Evolutionary conservation across 306 rosid genomes (phyloP).

Genomic region (Oxytropis ochrocephala): DNA sequence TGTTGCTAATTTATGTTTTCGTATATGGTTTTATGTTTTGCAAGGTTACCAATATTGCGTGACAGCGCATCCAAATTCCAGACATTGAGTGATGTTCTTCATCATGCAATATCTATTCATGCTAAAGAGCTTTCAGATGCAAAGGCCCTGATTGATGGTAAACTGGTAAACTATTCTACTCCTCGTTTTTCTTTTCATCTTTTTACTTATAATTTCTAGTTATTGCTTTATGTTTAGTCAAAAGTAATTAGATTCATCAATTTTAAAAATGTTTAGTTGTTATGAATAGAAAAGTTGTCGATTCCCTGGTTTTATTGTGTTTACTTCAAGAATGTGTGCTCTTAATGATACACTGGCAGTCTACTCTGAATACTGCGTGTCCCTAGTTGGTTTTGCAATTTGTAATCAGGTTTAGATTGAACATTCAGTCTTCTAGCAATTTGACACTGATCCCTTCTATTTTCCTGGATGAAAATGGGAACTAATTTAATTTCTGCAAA

Average conservation of each 20-base stretch:
- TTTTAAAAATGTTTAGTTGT: background rate
- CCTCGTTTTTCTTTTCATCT: background rate
- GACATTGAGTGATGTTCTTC: constrained; percentile 56
- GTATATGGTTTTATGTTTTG: constrained; percentile 17
- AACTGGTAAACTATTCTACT: constrained; percentile 49
- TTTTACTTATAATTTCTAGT: background rate
- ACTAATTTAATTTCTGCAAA: background rate
- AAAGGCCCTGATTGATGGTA: constrained; percentile 68
- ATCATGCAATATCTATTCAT: constrained; percentile 57
- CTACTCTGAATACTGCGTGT: background rate
- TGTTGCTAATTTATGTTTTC: constrained; percentile 11
- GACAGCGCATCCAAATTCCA: constrained; percentile 49
- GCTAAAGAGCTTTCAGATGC: constrained; percentile 60
- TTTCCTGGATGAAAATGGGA: background rate
- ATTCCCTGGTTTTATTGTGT: background rate
- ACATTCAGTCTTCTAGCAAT: background rate
- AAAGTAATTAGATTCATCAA: background rate
- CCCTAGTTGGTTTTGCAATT: background rate
- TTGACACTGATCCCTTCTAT: background rate
- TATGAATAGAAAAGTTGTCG: background rate
- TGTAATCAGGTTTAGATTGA: background rate
- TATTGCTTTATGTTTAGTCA: background rate
- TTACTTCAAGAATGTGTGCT: background rate
- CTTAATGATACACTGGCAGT: background rate
- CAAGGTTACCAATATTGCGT: constrained; percentile 60